Evolutionary conservation across 1,284 basidiomycete genomes (phyloP).

Genomic region (Rhodotorula glutinis): DNA sequence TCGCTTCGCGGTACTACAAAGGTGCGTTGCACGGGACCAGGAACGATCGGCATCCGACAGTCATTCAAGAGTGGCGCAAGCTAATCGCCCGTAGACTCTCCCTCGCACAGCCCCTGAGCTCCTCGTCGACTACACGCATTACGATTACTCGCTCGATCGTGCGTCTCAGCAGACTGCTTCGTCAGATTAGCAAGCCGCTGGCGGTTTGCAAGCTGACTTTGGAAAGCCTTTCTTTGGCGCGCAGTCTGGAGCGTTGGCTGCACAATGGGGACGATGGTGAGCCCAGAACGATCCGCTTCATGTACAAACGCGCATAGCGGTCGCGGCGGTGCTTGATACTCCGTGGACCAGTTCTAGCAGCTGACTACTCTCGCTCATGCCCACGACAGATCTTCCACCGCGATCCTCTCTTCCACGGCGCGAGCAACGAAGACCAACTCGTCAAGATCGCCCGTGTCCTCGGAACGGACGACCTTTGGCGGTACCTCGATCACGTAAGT

Average conservation of each 20-base stretch:
- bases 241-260: slow-evolving; percentile 95
- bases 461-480: slow-evolving; percentile 90
- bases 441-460: slow-evolving; percentile 98
- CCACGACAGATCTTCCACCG: slow-evolving; percentile 86
- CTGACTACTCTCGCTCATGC: not conserved
- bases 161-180: not conserved
- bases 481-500: slow-evolving; percentile 52
- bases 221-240: not conserved
- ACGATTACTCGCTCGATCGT: slow-evolving; percentile 56
- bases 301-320: not conserved
- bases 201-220: not conserved
- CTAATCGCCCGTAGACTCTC: not conserved
- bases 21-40: slow-evolving; percentile 52
- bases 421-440: slow-evolving; percentile 85
- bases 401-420: slow-evolving; percentile 97
- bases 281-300: not conserved
- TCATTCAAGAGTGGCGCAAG: slow-evolving; percentile 51
- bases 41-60: no score
- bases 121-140: slow-evolving; percentile 79
- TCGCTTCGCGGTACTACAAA: slow-evolving; percentile 57
- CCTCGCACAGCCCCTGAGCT: slow-evolving; percentile 84
- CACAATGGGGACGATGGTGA: slow-evolving; percentile 97
- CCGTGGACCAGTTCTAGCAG: not conserved
- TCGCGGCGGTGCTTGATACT: no score
- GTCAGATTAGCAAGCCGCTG: not conserved